A percentile compares a stretch with the other conserved stretches of the same genome.
Evolutionary conservation across 2,329 filamentous ascomycete genomes (phyloP).

Genomic region (Uncinocarpus reesii): DNA sequence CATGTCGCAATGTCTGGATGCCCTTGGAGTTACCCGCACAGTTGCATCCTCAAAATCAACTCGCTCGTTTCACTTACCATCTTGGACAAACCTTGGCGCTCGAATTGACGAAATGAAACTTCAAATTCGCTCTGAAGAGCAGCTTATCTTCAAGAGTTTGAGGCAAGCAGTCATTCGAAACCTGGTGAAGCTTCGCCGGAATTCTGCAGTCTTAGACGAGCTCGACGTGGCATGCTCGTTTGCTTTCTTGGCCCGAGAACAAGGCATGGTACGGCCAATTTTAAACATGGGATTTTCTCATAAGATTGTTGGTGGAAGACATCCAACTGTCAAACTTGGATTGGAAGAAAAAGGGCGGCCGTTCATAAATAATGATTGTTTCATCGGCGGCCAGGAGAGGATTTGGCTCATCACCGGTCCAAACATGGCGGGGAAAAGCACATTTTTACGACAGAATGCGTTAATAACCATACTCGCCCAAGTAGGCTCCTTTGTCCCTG

Average conservation of each 20-base stretch:
- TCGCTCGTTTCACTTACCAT: constrained; percentile 67
- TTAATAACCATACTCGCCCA: constrained; percentile 90
- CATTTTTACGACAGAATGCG: constrained; percentile 89
- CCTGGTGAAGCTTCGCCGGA: constrained; percentile 75
- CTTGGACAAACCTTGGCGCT: constrained; percentile 74
- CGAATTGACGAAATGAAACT: constrained; percentile 66
- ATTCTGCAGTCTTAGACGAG: constrained; percentile 85
- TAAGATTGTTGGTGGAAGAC: constrained; percentile 73
- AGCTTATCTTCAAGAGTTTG: constrained; percentile 63
- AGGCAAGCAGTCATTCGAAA: constrained; percentile 68
- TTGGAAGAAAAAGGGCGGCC: constrained; percentile 66
- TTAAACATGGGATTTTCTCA: constrained; percentile 57
- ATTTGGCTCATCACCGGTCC: constrained; percentile 63
- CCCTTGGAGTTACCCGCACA: constrained; percentile 40
- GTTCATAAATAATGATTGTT: constrained; percentile 79
- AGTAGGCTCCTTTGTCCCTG: constrained; percentile 84
- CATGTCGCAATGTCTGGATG: constrained; percentile 37
- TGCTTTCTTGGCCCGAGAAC: constrained; percentile 65
- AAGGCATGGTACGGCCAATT: constrained; percentile 60
- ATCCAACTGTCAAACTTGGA: constrained; percentile 83
- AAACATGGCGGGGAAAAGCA: constrained; percentile 99
- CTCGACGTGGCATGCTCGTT: constrained; percentile 84
- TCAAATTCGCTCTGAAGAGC: constrained; percentile 74
- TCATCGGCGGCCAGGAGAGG: constrained; percentile 65
- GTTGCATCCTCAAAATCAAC: constrained; percentile 76